Percentiles rank a stretch among this genome's conserved stretches.
Conservation (phyloP, 495 filamentous ascomycete genomes). For the Recurvomyces mirabilis region DNA sequence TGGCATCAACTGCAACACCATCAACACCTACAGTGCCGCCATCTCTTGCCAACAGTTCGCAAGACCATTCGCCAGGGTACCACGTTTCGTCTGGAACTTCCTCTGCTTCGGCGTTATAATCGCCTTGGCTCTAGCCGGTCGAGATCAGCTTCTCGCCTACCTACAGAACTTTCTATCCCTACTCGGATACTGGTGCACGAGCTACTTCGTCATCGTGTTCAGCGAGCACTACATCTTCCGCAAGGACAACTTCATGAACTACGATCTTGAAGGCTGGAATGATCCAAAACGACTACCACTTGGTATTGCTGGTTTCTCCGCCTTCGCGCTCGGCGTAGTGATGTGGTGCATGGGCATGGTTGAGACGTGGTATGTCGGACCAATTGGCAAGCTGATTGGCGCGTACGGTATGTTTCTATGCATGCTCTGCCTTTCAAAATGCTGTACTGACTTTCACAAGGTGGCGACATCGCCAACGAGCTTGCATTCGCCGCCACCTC, state of each 20-base stretch:
- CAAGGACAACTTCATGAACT: constrained; percentile 32
- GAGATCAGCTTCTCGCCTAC: constrained; percentile 31
- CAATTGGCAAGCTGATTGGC: constrained; percentile 13
- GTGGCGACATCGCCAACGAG: constrained; percentile 47
- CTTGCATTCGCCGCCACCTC: constrained; percentile 37
- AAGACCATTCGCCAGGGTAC: constrained; percentile 33
- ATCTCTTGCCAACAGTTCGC: constrained; percentile 36
- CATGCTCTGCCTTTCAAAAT: background rate
- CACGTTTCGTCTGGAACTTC: constrained; percentile 35
- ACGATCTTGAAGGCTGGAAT: constrained; percentile 42
- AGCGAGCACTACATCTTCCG: constrained; percentile 52
- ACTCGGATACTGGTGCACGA: constrained; percentile 28
- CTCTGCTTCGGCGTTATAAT: constrained; percentile 34
- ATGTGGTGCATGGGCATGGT: constrained; percentile 42
- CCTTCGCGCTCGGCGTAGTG: constrained; percentile 37
- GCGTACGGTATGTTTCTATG: constrained; percentile 23
- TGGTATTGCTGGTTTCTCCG: constrained; percentile 37
- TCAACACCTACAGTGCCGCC: constrained; percentile 33
- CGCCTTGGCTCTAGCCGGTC: constrained; percentile 34
- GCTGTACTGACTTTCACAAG: background rate
- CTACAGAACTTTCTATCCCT: constrained; percentile 32
- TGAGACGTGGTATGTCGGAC: constrained; percentile 20
- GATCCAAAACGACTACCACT: constrained; percentile 35
- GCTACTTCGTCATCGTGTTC: constrained; percentile 42
- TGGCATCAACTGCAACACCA: constrained; percentile 33